phyloP scores from a whole-genome alignment of 2,329 filamentous ascomycete genomes.

The Zymoseptoria crescenta region DNA sequence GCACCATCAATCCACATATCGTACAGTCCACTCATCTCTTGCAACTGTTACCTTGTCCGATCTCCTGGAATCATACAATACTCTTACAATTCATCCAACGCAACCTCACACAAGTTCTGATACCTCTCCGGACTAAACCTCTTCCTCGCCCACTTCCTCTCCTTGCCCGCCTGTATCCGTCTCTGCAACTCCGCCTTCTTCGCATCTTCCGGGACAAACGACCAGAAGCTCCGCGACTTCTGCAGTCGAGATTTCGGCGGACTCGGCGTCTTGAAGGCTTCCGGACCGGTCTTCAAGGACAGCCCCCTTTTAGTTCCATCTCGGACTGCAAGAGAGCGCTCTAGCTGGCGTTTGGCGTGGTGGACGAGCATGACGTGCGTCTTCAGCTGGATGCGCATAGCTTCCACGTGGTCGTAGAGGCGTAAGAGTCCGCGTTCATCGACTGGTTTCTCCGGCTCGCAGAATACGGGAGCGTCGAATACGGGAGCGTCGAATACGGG shows the following conservation, averaged over 20 bases:
- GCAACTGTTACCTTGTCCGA: not conserved
- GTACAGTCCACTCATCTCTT: not conserved
- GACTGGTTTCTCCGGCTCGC: constrained; percentile 7
- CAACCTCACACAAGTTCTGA: constrained; percentile 21
- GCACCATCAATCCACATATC: not conserved
- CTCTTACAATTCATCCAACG: constrained; percentile 24
- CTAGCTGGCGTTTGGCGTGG: constrained; percentile 13
- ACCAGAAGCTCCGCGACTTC: constrained; percentile 18
- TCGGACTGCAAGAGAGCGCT: not conserved
- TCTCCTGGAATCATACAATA: not conserved
- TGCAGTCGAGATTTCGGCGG: not conserved
- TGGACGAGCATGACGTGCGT: constrained; percentile 30
- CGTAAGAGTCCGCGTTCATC: constrained; percentile 3
- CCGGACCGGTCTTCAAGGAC: not conserved
- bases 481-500: not conserved
- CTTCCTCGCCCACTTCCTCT: constrained; percentile 21
- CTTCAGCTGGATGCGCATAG: constrained; percentile 27
- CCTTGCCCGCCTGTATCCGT: constrained; percentile 23
- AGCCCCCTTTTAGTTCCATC: constrained; percentile 2
- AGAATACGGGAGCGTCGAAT: not conserved
- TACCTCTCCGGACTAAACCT: constrained; percentile 25
- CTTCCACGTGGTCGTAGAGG: constrained; percentile 17
- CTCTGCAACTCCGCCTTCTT: constrained; percentile 21
- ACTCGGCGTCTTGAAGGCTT: not conserved
- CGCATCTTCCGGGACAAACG: constrained; percentile 19